These are phyloP conservation scores for Euphorbia pulcherrima DNA, from an alignment of 345 rosid genomes.

Conservation along the genomic window DNA sequence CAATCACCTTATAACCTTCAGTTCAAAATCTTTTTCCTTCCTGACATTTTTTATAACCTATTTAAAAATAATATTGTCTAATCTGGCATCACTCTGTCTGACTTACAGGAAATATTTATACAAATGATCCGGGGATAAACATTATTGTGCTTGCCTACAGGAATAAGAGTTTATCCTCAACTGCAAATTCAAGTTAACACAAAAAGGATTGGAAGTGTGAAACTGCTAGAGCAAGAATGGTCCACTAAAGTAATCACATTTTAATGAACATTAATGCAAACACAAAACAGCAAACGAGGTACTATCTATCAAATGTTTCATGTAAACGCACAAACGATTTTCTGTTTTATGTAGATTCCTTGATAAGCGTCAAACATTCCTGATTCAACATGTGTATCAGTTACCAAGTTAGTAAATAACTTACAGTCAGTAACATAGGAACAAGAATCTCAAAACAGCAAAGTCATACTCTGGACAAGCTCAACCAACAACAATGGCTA, in stretches of 20 bases:
- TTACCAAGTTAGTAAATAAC: not conserved
- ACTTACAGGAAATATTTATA: not conserved
- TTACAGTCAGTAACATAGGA: not conserved
- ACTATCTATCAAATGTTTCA: not conserved
- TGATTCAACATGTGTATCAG: not conserved
- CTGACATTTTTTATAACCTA: conserved; percentile 1
- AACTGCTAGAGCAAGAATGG: not conserved
- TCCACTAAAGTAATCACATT: not conserved
- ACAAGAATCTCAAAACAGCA: not conserved
- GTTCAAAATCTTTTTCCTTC: not conserved
- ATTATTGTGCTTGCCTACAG: not conserved
- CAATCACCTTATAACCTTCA: conserved; percentile 2
- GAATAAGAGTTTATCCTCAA: not conserved
- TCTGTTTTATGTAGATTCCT: not conserved
- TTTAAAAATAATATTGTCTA: not conserved
- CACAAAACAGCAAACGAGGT: not conserved
- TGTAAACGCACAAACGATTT: not conserved
- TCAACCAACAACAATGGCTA: not conserved
- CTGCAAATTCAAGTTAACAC: not conserved
- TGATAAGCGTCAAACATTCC: not conserved
- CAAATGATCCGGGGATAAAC: not conserved
- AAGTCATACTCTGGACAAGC: not conserved
- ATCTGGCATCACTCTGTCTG: not conserved
- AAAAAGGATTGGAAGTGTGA: not conserved
- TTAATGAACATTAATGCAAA: not conserved